Percentiles rank a stretch among this genome's conserved stretches.
Evolutionary conservation across 1,284 basidiomycete genomes (phyloP).

Genomic region (Leccinum insigne): DNA sequence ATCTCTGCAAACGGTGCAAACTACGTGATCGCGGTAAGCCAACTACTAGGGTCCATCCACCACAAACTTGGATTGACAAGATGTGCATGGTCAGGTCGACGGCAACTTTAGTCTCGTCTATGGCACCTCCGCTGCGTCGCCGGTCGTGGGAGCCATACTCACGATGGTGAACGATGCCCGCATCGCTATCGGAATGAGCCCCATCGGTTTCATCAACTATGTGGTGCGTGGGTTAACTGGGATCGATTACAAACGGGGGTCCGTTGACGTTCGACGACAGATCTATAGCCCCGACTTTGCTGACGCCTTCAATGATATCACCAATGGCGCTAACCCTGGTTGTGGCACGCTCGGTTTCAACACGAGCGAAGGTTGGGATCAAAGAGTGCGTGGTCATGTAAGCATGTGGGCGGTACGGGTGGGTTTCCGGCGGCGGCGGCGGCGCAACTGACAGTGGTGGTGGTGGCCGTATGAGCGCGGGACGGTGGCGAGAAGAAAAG

Average conservation of each 20-base stretch:
- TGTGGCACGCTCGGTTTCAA: conserved; percentile 40
- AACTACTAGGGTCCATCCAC: not conserved
- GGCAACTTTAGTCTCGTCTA: conserved; percentile 36
- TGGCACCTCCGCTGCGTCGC: conserved; percentile 43
- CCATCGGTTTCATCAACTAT: conserved; percentile 44
- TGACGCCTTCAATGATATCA: conserved; percentile 43
- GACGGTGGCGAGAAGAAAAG: too few relatives aligned
- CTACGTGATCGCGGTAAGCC: conserved; percentile 36
- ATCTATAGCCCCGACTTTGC: conserved; percentile 29
- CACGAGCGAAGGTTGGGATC: conserved; percentile 39
- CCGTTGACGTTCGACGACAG: conserved; percentile 12
- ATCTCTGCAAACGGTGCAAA: conserved; percentile 43
- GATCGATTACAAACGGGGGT: not conserved
- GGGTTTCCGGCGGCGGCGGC: too few relatives aligned
- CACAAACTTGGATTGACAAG: not conserved
- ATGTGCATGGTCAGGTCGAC: conserved; percentile 25
- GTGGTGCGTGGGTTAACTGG: conserved; percentile 17
- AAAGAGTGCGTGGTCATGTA: too few relatives aligned
- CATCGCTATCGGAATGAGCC: conserved; percentile 35
- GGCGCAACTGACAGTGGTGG: too few relatives aligned
- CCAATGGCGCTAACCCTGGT: conserved; percentile 43
- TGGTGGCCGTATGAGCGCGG: too few relatives aligned
- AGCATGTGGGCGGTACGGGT: too few relatives aligned
- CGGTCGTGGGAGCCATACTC: conserved; percentile 45
- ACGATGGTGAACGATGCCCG: conserved; percentile 51